These are phyloP conservation scores for Aspergillus fructus DNA, from an alignment of 2,329 filamentous ascomycete genomes.

Conservation along the genomic window DNA sequence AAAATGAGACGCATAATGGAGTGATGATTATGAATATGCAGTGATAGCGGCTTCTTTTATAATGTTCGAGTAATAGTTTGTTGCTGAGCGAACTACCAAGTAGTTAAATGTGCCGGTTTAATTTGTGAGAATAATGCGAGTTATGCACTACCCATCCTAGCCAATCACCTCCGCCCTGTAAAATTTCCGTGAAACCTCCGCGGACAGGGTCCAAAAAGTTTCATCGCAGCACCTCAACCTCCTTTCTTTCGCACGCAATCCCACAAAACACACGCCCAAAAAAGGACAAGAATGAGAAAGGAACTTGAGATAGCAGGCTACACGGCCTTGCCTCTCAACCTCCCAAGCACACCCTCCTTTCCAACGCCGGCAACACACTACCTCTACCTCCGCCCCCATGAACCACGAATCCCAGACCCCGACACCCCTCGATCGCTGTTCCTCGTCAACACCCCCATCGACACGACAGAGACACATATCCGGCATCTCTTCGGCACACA, in stretches of 20 bases:
- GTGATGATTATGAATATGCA: neutral
- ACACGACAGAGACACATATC: slow-evolving; percentile 76
- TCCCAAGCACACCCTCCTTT: slow-evolving; percentile 64
- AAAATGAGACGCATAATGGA: neutral
- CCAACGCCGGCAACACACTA: slow-evolving; percentile 69
- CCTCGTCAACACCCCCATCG: slow-evolving; percentile 82
- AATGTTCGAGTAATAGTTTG: neutral
- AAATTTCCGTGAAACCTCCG: slow-evolving; percentile 10
- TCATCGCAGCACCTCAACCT: neutral
- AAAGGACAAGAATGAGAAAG: slow-evolving; percentile 35
- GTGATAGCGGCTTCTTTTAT: neutral
- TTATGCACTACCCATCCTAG: neutral
- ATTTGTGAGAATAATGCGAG: neutral
- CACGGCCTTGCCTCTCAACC: slow-evolving; percentile 65
- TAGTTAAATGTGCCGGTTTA: neutral
- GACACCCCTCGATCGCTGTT: slow-evolving; percentile 80
- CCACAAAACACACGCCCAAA: neutral
- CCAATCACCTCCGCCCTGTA: slow-evolving; percentile 1
- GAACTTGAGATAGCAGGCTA: slow-evolving; percentile 59
- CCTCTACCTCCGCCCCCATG: slow-evolving; percentile 81
- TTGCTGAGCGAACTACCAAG: neutral
- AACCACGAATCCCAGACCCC: slow-evolving; percentile 71
- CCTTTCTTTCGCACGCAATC: neutral
- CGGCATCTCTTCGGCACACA: slow-evolving; percentile 72
- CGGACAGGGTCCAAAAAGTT: neutral